These are phyloP conservation scores for Cicer judaicum DNA, from an alignment of 306 rosid species.

Conservation along the genomic window DNA sequence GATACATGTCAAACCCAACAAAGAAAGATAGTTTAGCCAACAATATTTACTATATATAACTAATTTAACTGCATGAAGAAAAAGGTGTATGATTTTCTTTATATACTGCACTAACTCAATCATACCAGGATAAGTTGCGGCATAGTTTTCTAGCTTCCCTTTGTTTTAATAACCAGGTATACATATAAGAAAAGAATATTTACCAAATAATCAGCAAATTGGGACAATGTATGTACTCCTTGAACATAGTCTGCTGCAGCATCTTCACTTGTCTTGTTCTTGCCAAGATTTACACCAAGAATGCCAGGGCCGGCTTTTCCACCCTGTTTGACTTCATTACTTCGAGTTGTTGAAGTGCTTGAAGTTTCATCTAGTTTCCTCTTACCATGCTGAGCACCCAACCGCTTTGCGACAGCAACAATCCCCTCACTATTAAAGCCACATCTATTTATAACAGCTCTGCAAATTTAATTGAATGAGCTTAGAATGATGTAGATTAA, in stretches of 20 bases:
- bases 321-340: conserved; percentile 75
- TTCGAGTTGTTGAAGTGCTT: conserved; percentile 59
- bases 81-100: neutral
- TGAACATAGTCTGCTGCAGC: conserved; percentile 95
- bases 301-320: conserved; percentile 99
- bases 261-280: conserved; percentile 96
- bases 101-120: conserved; percentile 18
- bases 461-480: conserved; percentile 50
- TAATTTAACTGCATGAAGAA: conserved; percentile 24
- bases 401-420: conserved; percentile 92
- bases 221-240: conserved; percentile 97
- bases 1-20: neutral
- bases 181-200: conserved; percentile 33
- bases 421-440: conserved; percentile 97
- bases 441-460: conserved; percentile 92
- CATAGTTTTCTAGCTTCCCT: conserved; percentile 18
- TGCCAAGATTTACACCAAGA: conserved; percentile 97
- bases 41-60: conserved; percentile 8
- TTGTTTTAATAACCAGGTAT: neutral
- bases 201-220: conserved; percentile 97
- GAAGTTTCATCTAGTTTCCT: conserved; percentile 93
- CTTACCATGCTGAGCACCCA: conserved; percentile 95
- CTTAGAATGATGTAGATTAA: conserved; percentile 36
- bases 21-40: neutral
- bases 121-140: conserved; percentile 10